A percentile compares a stretch with the other conserved stretches of the same genome.
Evolutionary conservation across 1,139 yeast genomes (phyloP).

Genomic region (Taphrina communis): DNA sequence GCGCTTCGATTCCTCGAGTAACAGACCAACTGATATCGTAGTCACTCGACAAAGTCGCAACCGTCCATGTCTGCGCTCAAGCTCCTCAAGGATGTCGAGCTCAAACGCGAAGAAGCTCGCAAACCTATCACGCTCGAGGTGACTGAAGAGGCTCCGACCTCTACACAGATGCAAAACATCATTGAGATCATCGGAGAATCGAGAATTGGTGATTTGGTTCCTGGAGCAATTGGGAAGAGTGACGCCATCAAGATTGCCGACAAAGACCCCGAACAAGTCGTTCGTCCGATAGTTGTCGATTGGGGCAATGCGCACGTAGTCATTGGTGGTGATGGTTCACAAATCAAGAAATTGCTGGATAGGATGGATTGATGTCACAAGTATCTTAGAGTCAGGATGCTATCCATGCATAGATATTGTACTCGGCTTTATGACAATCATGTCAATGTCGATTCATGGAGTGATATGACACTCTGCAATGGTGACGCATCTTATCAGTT

Average conservation of each 20-base stretch:
- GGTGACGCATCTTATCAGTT: too few relatives aligned
- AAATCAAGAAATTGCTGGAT: constrained; percentile 31
- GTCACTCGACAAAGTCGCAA: constrained; percentile 28
- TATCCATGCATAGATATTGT: too few relatives aligned
- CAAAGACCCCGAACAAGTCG: constrained; percentile 11
- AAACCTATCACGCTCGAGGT: constrained; percentile 33
- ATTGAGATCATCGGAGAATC: constrained; percentile 30
- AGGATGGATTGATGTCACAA: constrained; percentile 4
- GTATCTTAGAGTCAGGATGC: too few relatives aligned
- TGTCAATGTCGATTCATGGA: too few relatives aligned
- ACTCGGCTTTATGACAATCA: too few relatives aligned
- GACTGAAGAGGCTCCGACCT: constrained; percentile 33
- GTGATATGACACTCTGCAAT: too few relatives aligned
- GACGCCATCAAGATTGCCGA: constrained; percentile 32
- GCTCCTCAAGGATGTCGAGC: constrained; percentile 33
- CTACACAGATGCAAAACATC: constrained; percentile 33
- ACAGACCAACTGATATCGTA: background rate
- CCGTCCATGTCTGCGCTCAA: constrained; percentile 31
- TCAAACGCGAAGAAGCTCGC: constrained; percentile 15
- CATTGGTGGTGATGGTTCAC: constrained; percentile 28
- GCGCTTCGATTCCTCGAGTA: too few relatives aligned
- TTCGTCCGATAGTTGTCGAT: constrained; percentile 33
- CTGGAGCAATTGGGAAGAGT: constrained; percentile 24
- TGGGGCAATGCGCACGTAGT: constrained; percentile 38
- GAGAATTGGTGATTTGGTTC: constrained; percentile 24